Evolutionary conservation across 2,329 filamentous ascomycete species (phyloP).

Genomic region (Cladosporium velox): DNA sequence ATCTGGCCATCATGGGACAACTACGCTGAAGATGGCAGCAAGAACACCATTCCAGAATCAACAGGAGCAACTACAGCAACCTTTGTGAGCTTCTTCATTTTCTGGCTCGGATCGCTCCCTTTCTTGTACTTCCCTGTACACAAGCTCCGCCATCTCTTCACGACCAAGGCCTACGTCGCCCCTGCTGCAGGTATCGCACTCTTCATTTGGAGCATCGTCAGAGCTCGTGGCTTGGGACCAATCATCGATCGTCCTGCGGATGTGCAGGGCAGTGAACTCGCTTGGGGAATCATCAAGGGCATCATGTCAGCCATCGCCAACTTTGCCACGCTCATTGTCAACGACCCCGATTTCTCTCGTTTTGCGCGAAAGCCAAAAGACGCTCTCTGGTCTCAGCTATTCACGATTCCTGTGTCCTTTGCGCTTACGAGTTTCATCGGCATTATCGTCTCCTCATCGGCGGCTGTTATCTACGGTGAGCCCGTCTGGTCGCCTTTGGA

Average conservation of each 20-base stretch:
- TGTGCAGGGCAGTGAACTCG: constrained; percentile 67
- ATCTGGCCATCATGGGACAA: constrained; percentile 68
- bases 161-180: constrained; percentile 82
- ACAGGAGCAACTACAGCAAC: constrained; percentile 74
- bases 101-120: constrained; percentile 78
- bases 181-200: constrained; percentile 81
- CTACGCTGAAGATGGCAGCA: constrained; percentile 47
- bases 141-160: constrained; percentile 88
- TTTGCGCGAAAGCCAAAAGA: constrained; percentile 77
- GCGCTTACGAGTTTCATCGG: constrained; percentile 70
- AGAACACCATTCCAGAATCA: constrained; percentile 64
- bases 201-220: constrained; percentile 82
- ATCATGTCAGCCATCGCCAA: constrained; percentile 90
- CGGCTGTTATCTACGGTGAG: constrained; percentile 45
- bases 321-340: constrained; percentile 64
- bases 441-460: constrained; percentile 54
- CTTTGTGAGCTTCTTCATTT: constrained; percentile 82
- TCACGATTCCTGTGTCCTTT: constrained; percentile 53
- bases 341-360: constrained; percentile 54
- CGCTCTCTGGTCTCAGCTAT: constrained; percentile 76
- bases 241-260: constrained; percentile 71
- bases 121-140: constrained; percentile 90
- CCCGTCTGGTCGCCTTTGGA: constrained; percentile 40
- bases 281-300: constrained; percentile 79
- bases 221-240: constrained; percentile 79